A percentile compares a stretch with the other conserved stretches of the same genome.
Evolutionary conservation across 1,139 yeast species (phyloP).

Genomic region (Eremothecium gossypii): DNA sequence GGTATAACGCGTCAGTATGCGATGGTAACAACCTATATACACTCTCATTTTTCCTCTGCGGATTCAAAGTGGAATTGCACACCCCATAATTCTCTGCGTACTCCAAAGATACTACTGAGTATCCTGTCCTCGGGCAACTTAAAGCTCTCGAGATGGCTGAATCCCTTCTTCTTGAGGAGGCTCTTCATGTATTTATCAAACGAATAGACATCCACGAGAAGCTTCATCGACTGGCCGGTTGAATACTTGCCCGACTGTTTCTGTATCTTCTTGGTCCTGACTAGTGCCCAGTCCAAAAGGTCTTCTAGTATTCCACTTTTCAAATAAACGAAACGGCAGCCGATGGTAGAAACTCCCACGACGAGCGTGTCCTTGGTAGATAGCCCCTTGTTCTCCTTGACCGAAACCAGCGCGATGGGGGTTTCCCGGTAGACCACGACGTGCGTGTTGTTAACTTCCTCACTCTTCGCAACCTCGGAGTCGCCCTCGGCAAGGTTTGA

Average conservation of each 20-base stretch:
- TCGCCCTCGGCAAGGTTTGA: conserved; percentile 35
- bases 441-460: conserved; percentile 38
- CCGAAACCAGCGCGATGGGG: conserved; percentile 52
- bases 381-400: conserved; percentile 31
- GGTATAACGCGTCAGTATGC: too few species aligned
- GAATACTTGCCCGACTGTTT: conserved; percentile 16
- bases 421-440: conserved; percentile 52
- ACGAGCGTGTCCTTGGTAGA: conserved; percentile 33
- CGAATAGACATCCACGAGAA: conserved; percentile 43
- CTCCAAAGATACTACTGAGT: conserved; percentile 34
- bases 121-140: conserved; percentile 26
- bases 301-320: conserved; percentile 55
- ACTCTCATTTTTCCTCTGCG: conserved; percentile 6
- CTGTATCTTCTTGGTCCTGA: conserved; percentile 39
- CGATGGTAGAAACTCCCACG: conserved; percentile 47
- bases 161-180: conserved; percentile 32
- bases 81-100: conserved; percentile 44
- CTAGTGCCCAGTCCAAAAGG: conserved; percentile 49
- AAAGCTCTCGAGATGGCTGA: conserved; percentile 26
- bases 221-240: conserved; percentile 24
- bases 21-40: not conserved
- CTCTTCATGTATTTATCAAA: conserved; percentile 38
- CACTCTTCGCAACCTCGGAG: conserved; percentile 27
- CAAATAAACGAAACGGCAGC: conserved; percentile 56
- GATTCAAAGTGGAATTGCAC: conserved; percentile 30